phyloP scores from a whole-genome alignment of 1,284 basidiomycete genomes.

The Schizophyllum amplum region DNA sequence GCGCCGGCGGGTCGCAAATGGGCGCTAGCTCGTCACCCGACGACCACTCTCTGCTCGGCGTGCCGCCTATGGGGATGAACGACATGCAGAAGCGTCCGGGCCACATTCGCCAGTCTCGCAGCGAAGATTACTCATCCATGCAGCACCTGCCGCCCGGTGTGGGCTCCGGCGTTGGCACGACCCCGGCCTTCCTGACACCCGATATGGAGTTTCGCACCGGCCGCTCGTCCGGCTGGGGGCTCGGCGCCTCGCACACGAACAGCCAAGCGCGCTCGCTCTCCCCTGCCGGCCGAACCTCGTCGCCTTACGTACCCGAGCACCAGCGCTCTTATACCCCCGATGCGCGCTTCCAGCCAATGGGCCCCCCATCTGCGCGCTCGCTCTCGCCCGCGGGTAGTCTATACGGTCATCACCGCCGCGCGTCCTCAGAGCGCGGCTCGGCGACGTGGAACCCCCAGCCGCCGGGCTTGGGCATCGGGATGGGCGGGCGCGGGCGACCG shows the following conservation, averaged over 20 bases:
- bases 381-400: constrained; percentile 27
- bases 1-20: constrained; percentile 22
- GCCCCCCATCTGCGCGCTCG: background rate
- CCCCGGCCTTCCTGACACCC: background rate
- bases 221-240: constrained; percentile 1
- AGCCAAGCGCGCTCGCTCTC: constrained; percentile 4
- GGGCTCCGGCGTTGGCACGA: background rate
- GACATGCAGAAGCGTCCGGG: constrained; percentile 29
- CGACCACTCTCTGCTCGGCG: constrained; percentile 29
- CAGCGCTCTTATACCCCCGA: background rate
- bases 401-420: constrained; percentile 40
- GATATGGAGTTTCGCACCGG: constrained; percentile 3
- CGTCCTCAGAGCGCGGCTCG: constrained; percentile 40
- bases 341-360: background rate
- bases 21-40: constrained; percentile 16
- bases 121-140: constrained; percentile 27
- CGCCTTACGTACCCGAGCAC: background rate
- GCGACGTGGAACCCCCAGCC: constrained; percentile 12
- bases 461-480: constrained; percentile 14
- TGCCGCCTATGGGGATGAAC: constrained; percentile 31
- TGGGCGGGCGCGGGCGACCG: constrained; percentile 21
- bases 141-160: constrained; percentile 22
- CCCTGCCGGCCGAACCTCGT: constrained; percentile 7
- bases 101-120: constrained; percentile 41
- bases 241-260: constrained; percentile 4